These are phyloP conservation scores for Dictyostelium firmibasis DNA, from an alignment of 78 protist genomes.

Conservation along the genomic window DNA sequence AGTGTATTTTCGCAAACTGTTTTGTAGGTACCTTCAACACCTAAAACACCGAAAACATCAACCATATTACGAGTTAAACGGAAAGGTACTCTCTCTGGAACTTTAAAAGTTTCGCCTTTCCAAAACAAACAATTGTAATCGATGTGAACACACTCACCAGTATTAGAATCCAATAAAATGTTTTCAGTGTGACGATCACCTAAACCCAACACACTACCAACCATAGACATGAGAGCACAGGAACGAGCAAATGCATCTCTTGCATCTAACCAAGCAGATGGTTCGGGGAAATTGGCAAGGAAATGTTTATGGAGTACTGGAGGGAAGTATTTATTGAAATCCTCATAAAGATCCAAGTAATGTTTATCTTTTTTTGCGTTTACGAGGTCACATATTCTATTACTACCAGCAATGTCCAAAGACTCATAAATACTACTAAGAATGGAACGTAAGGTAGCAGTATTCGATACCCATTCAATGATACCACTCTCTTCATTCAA, in stretches of 20 bases:
- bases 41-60: constrained; percentile 92
- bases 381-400: not conserved
- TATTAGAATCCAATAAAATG: constrained; percentile 88
- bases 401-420: not conserved
- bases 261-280: constrained; percentile 92
- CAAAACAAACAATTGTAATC: constrained; percentile 96
- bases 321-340: constrained; percentile 42
- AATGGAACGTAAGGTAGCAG: constrained; percentile 53
- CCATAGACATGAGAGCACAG: constrained; percentile 91
- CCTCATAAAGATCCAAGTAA: not conserved
- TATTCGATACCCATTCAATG: constrained; percentile 95
- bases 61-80: constrained; percentile 96
- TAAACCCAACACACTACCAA: constrained; percentile 88
- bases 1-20: constrained; percentile 86
- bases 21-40: constrained; percentile 88
- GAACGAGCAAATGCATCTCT: constrained; percentile 81
- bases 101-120: constrained; percentile 87
- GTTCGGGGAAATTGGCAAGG: constrained; percentile 85
- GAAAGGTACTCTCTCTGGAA: constrained; percentile 96
- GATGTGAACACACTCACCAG: constrained; percentile 94
- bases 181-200: constrained; percentile 98
- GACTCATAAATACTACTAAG: constrained; percentile 21
- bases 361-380: not conserved
- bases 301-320: constrained; percentile 94
- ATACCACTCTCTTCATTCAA: constrained; percentile 92